Conservation (phyloP, 2,329 filamentous ascomycete species). For the Sporothrix euskadiensis region DNA sequence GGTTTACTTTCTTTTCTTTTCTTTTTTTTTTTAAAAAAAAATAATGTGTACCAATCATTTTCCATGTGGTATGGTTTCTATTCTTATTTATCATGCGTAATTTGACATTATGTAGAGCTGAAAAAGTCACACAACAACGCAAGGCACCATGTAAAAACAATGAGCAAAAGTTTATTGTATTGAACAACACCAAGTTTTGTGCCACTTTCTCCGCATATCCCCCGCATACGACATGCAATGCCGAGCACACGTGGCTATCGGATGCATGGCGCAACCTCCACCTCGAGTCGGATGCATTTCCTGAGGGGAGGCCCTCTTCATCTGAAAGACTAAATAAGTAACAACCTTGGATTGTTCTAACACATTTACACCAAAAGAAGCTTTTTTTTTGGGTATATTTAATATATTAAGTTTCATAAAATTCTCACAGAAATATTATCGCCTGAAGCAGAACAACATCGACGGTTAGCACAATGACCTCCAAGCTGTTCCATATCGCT, state of each 20-base stretch:
- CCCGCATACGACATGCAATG: not conserved
- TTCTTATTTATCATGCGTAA: no score
- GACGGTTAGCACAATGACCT: not conserved
- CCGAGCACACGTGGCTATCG: not conserved
- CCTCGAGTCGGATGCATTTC: not conserved
- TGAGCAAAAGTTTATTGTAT: no score
- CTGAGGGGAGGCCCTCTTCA: not conserved
- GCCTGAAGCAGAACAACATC: not conserved
- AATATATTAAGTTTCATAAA: not conserved
- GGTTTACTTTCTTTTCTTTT: no score
- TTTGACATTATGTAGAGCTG: no score
- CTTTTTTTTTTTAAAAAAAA: no score
- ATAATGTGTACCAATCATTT: no score
- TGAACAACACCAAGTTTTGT: not conserved
- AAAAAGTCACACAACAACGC: no score
- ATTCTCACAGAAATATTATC: not conserved
- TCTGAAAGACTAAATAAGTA: no score
- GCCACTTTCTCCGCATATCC: not conserved
- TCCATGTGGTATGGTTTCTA: no score
- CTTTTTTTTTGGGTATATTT: not conserved
- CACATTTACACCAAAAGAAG: not conserved
- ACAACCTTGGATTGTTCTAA: not conserved
- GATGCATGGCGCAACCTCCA: not conserved
- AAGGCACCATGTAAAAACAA: no score
- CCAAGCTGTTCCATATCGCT: constrained; percentile 39